These are phyloP conservation scores for Nicotiana tabacum DNA, from an alignment of 257 asterid species.

Conservation along the genomic window DNA sequence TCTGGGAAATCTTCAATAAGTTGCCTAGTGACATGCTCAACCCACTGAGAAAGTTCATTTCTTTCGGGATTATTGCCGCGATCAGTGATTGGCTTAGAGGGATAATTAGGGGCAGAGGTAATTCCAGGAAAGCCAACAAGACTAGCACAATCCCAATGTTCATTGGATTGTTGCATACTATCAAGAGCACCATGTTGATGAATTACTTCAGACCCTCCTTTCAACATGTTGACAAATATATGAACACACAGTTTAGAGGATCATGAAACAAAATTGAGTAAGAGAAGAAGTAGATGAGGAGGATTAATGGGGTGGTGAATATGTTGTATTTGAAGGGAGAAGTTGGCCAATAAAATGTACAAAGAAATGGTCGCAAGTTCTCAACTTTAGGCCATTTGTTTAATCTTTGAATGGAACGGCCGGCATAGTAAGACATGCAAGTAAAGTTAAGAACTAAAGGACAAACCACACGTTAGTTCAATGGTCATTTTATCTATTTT, in stretches of 20 bases:
- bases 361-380: slow-evolving; percentile 18
- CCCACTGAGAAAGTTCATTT: slow-evolving; percentile 67
- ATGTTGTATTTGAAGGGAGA: slow-evolving; percentile 16
- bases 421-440: slow-evolving; percentile 66
- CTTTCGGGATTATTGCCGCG: slow-evolving; percentile 17
- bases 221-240: slow-evolving; percentile 14
- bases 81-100: slow-evolving; percentile 9
- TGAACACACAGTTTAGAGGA: not conserved
- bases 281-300: not conserved
- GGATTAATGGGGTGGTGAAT: not conserved
- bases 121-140: slow-evolving; percentile 8
- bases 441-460: slow-evolving; percentile 28
- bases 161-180: slow-evolving; percentile 41
- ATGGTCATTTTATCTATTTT: slow-evolving; percentile 32
- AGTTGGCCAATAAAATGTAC: not conserved
- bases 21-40: slow-evolving; percentile 54
- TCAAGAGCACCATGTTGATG: slow-evolving; percentile 15
- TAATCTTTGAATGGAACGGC: slow-evolving; percentile 32
- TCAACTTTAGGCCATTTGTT: slow-evolving; percentile 10
- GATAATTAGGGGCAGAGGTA: not conserved
- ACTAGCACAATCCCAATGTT: slow-evolving; percentile 20
- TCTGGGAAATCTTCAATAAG: slow-evolving; percentile 56
- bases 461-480: slow-evolving; percentile 46
- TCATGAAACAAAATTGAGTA: not conserved
- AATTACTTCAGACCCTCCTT: slow-evolving; percentile 23